Percentiles rank a stretch among this genome's conserved stretches.
Conservation (phyloP, 2,329 filamentous ascomycete genomes). For the Myriosclerotinia duriaeana region DNA sequence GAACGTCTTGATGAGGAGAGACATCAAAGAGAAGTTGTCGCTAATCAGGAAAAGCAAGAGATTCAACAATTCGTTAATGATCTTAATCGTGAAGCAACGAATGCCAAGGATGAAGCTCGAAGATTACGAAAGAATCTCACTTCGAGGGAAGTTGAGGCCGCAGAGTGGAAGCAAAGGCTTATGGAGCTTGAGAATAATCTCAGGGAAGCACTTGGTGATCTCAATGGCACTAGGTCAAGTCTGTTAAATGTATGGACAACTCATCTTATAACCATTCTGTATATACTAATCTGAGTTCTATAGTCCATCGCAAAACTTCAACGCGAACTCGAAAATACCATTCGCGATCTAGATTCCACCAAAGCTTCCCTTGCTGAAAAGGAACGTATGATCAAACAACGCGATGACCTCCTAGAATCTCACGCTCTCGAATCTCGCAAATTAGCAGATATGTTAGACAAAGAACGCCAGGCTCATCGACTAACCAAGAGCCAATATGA, state of each 20-base stretch:
- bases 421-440: conserved; percentile 84
- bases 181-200: conserved; percentile 88
- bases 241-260: conserved; percentile 66
- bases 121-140: conserved; percentile 79
- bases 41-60: conserved; percentile 88
- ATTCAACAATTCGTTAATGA: conserved; percentile 92
- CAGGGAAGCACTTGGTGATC: conserved; percentile 81
- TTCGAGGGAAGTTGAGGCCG: conserved; percentile 81
- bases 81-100: conserved; percentile 78
- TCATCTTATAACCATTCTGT: neutral
- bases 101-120: conserved; percentile 81
- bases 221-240: conserved; percentile 81
- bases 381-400: conserved; percentile 83
- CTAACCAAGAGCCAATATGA: conserved; percentile 88
- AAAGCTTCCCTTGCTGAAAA: conserved; percentile 83
- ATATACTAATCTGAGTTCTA: conserved; percentile 28
- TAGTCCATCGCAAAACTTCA: conserved; percentile 84
- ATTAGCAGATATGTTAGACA: conserved; percentile 83
- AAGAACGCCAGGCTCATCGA: conserved; percentile 80
- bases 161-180: conserved; percentile 86
- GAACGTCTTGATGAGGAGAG: conserved; percentile 76
- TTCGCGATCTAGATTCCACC: conserved; percentile 76
- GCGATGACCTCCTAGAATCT: conserved; percentile 83
- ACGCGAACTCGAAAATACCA: conserved; percentile 79
- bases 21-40: conserved; percentile 81